Evolutionary conservation across 2,329 filamentous ascomycete genomes (phyloP), one percentile per base, ranked within the genome.

Genomic region (Chaetomium sp.): DNA sequence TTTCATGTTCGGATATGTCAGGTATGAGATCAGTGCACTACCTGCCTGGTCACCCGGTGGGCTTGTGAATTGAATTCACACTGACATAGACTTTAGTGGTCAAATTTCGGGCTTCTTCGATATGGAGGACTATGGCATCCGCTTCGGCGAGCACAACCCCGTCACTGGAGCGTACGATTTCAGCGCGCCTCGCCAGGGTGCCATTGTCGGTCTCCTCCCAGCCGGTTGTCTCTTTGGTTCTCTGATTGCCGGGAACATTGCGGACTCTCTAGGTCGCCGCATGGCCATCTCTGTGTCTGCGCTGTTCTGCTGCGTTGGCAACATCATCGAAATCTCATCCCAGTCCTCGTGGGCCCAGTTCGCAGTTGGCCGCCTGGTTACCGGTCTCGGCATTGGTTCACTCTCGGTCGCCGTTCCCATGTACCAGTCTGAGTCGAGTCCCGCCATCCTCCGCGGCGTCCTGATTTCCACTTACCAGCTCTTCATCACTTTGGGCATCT

Each of bases 341-440:
- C 62, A 67, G 0, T 64, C 62, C 1, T 71, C 71, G 7, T 88
- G 86, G 85, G 80, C 80, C 47, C 85, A 88, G 64, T 74, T 87
- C 56, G 84, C 84, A 61, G 72, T 85, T 46, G 86, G 86, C 11
- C 75, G 86, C 53, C 79, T 82, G 62, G 75, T 87, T 12, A 80
- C 83, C 11, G 86, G 86, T 51, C 72, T 88, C 1, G 85, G 85
- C 11, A 84, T 89, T 43, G 86, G 86, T 53, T 81, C 79, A 0
- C 69, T 88, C 1, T 84, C 79, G 8, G 78, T 87, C 5, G 70
- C 84, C 10, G 83, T 85, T 0, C 84, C 84, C n/a, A 85, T 89
- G 81, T 89, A 87, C 66, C 84, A 88, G 64, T 80, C 80, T n/a
- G 86, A 89, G 69, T 86, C 79, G 5, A 81, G 82, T 0, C 86